These are phyloP conservation scores for Pleurotus salmoneostramineus DNA, from an alignment of 768 basidiomycete species.

Conservation along the genomic window DNA sequence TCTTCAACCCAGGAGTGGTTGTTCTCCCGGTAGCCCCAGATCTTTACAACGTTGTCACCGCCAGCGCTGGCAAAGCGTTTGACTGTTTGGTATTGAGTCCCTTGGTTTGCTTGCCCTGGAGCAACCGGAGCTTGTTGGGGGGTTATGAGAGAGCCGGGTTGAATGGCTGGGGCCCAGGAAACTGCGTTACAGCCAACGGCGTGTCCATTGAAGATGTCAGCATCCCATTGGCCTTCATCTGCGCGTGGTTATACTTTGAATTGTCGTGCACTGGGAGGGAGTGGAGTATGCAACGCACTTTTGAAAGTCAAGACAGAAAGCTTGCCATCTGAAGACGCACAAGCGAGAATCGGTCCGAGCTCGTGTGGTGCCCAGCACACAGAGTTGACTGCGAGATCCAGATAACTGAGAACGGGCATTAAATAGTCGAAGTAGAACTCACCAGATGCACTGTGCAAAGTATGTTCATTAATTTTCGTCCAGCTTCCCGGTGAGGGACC, in stretches of 20 bases:
- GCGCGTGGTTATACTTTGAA: slow-evolving; percentile 2
- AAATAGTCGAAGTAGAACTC: slow-evolving; percentile 16
- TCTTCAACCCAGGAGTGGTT: slow-evolving; percentile 89
- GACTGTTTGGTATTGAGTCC: slow-evolving; percentile 47
- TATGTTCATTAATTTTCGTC: slow-evolving; percentile 95
- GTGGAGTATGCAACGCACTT: slow-evolving; percentile 48
- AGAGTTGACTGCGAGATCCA: slow-evolving; percentile 73
- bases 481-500: slow-evolving; percentile 61
- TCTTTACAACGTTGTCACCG: slow-evolving; percentile 92
- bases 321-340: slow-evolving; percentile 96
- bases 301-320: slow-evolving; percentile 96
- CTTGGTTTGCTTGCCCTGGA: slow-evolving; percentile 38
- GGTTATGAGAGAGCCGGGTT: slow-evolving; percentile 80
- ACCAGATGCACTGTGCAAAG: slow-evolving; percentile 92
- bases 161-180: slow-evolving; percentile 93
- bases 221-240: slow-evolving; percentile 98
- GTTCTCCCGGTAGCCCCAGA: slow-evolving; percentile 90
- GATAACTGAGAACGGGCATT: background rate
- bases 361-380: slow-evolving; percentile 99
- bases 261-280: accelerated
- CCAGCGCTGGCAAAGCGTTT: slow-evolving; percentile 96
- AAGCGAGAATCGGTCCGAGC: slow-evolving; percentile 93
- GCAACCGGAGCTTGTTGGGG: slow-evolving; percentile 51
- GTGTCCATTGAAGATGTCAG: slow-evolving; percentile 93
- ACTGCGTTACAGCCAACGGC: slow-evolving; percentile 96